Evolutionary conservation across 805 yeast species (phyloP).

Genomic region (Blastobotrys americana): DNA sequence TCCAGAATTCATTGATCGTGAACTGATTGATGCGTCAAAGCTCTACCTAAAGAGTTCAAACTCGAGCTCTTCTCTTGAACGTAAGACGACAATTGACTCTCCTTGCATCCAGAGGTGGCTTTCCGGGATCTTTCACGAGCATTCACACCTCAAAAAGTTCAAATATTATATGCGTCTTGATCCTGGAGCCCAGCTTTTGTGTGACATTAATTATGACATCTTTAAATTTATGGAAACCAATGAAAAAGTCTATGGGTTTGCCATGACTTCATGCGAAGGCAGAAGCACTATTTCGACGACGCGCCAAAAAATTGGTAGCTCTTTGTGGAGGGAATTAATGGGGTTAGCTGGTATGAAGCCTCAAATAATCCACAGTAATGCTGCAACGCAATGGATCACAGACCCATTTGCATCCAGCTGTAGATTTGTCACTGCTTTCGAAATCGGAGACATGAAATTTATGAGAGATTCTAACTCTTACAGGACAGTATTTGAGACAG

Average conservation of each 20-base stretch:
- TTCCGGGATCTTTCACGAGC: conserved; percentile 56
- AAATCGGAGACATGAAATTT: conserved; percentile 78
- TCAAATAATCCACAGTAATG: conserved; percentile 50
- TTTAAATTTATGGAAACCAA: conserved; percentile 42
- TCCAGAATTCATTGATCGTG: conserved; percentile 46
- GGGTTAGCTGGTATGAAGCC: conserved; percentile 51
- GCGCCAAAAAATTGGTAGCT: conserved; percentile 5
- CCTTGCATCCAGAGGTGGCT: conserved; percentile 76
- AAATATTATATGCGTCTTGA: conserved; percentile 78
- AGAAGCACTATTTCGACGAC: conserved; percentile 35
- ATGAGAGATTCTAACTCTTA: conserved; percentile 58
- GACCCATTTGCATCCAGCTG: conserved; percentile 53
- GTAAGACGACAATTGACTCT: conserved; percentile 22
- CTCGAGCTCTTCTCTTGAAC: not conserved
- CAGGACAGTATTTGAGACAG: conserved; percentile 49
- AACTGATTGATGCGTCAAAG: conserved; percentile 46
- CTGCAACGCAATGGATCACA: conserved; percentile 47
- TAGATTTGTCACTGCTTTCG: conserved; percentile 89
- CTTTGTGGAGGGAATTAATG: conserved; percentile 66
- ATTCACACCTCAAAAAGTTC: conserved; percentile 54
- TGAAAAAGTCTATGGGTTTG: conserved; percentile 66
- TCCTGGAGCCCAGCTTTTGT: conserved; percentile 61
- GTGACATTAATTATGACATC: conserved; percentile 50
- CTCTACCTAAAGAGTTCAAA: conserved; percentile 8
- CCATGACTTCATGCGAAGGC: conserved; percentile 61